A percentile compares a stretch with the other conserved stretches of the same genome.
Conservation (phyloP, 2,329 filamentous ascomycete genomes). For the Herpotrichia juniperi region DNA sequence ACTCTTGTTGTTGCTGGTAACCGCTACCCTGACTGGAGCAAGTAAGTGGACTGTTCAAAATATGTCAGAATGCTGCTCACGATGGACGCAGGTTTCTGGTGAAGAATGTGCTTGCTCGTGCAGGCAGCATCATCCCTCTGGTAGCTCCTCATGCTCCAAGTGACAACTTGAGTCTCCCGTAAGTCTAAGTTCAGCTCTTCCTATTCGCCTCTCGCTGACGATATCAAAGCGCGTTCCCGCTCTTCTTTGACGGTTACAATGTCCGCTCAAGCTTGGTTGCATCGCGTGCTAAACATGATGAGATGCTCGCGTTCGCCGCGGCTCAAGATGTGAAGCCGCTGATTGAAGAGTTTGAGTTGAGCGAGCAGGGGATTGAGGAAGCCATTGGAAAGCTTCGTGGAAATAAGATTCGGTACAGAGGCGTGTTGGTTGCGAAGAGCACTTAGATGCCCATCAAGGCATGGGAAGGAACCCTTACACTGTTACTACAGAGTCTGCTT, state of each 20-base stretch:
- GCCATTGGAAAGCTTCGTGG: constrained; percentile 20
- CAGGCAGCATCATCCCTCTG: constrained; percentile 24
- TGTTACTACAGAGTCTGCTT: neutral
- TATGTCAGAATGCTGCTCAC: neutral
- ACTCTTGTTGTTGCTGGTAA: constrained; percentile 25
- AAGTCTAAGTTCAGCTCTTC: constrained; percentile 2
- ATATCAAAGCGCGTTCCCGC: constrained; percentile 15
- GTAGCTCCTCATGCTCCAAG: constrained; percentile 14
- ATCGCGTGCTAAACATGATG: constrained; percentile 24
- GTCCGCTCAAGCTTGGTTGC: constrained; percentile 26
- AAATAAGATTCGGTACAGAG: constrained; percentile 27
- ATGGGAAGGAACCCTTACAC: neutral
- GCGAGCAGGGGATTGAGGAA: constrained; percentile 22
- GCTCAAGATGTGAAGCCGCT: constrained; percentile 23
- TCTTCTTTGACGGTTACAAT: constrained; percentile 28
- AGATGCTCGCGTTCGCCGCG: constrained; percentile 28
- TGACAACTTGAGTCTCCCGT: constrained; percentile 17
- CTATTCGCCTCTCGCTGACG: neutral
- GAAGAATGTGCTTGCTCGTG: constrained; percentile 25
- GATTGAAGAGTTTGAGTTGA: constrained; percentile 27
- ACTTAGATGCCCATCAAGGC: constrained; percentile 1
- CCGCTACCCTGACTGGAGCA: constrained; percentile 28
- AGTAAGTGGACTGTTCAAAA: constrained; percentile 14
- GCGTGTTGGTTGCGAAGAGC: constrained; percentile 20
- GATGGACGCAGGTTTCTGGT: constrained; percentile 16